Evolutionary conservation across 805 yeast genomes (phyloP), one percentile per base, ranked within the genome.

Genomic region (Saccharomyces eubayanus): DNA sequence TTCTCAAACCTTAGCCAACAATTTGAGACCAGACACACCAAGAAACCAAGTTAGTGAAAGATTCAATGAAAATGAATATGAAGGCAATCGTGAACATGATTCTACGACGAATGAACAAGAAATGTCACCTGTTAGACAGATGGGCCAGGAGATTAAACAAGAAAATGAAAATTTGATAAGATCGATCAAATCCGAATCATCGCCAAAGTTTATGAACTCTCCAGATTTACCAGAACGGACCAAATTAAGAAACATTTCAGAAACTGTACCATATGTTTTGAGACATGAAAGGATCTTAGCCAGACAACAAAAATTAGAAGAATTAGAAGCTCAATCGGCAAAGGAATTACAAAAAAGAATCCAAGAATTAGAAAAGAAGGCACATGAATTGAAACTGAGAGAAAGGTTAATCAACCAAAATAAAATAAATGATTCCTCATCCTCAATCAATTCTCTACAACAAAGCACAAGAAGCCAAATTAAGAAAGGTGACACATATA

Each of bases 211-310:
- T 8, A 16, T 36, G 10, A 36, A 36, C 21, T 36, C 43, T 36
- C 24, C 43, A 11, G 70, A 70, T 36, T 53, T 61, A 8, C 72
- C 73, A 46, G 78, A 78, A 51, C 79, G 88, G 58, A 77, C 77
- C 59, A 87, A 85, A 69, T 72, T 87, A 59, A 77, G 95, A 65
- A 87, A 84, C 64, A 82, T 87, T 53, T 84, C 90, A 46, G 92
- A 86, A 64, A 87, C 94, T 1, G 88, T 87, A 27, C 95, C 95
- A n/a, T 87, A 87, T 61, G 85, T 86, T 31, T 72, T 87, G 57
- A 79, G 88, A 65, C 92, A 87, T 67, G 92, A 87, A 68, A 78
- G 85, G 54, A 78, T 87, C 53, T 71, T 82, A 59, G 84, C 85
- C 51, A 83, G 87, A 68, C 91, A 87, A 64, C 88, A 83, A 54